A percentile compares a stretch with the other conserved stretches of the same genome.
These are phyloP conservation scores for Taphrina wiesneri DNA, from an alignment of 1,139 yeast species.

Conservation along the genomic window DNA sequence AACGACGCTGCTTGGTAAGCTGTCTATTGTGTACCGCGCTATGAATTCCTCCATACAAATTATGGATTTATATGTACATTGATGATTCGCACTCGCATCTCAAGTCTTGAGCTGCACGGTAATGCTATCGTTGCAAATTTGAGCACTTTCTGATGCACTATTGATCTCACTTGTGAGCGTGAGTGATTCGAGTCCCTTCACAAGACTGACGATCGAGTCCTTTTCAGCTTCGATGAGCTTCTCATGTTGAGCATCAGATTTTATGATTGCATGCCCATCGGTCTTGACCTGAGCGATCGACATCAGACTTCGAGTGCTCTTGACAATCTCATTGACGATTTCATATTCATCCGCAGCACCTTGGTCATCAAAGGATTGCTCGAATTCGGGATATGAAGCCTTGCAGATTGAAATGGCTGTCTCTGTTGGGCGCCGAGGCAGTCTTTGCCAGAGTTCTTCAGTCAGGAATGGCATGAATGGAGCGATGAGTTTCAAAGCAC, in stretches of 20 bases:
- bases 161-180: neutral
- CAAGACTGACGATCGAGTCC: slow-evolving; percentile 81
- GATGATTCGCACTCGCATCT: neutral
- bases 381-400: slow-evolving; percentile 67
- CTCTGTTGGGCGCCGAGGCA: slow-evolving; percentile 83
- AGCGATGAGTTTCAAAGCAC: slow-evolving; percentile 87
- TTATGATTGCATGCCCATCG: slow-evolving; percentile 82
- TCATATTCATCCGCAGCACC: slow-evolving; percentile 75
- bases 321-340: slow-evolving; percentile 78
- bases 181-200: slow-evolving; percentile 53
- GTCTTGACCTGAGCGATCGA: slow-evolving; percentile 85
- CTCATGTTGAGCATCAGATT: slow-evolving; percentile 54
- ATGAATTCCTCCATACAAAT: neutral
- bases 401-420: slow-evolving; percentile 68
- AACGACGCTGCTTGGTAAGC: neutral
- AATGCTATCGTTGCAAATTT: slow-evolving; percentile 7
- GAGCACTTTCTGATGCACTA: neutral
- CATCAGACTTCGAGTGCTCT: slow-evolving; percentile 87
- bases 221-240: slow-evolving; percentile 67
- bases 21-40: neutral
- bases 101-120: neutral
- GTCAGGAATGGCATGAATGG: slow-evolving; percentile 98
- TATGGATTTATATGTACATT: neutral
- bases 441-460: slow-evolving; percentile 98
- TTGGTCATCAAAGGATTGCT: slow-evolving; percentile 50